Percentiles rank a stretch among this genome's conserved stretches.
phyloP scores from a whole-genome alignment of 2,329 filamentous ascomycete genomes.

The Atkinsonella hypoxylon region DNA sequence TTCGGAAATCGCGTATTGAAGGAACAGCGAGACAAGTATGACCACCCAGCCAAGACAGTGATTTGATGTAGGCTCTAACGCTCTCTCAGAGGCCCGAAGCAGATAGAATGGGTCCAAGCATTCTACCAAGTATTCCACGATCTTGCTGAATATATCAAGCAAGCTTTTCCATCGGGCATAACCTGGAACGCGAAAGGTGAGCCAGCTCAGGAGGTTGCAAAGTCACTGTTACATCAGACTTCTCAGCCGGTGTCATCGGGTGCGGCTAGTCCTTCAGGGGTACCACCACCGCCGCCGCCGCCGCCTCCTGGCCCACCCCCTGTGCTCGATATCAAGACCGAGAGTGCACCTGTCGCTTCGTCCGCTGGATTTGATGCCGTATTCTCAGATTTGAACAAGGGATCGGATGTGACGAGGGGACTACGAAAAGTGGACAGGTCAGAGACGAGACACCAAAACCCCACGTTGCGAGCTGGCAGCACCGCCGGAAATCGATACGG shows the following conservation, averaged over 20 bases:
- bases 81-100: slow-evolving; percentile 53
- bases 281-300: slow-evolving; percentile 53
- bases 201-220: slow-evolving; percentile 54
- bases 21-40: slow-evolving; percentile 63
- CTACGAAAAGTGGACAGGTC: slow-evolving; percentile 90
- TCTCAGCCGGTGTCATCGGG: slow-evolving; percentile 34
- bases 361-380: slow-evolving; percentile 67
- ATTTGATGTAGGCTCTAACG: not conserved
- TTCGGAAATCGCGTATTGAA: slow-evolving; percentile 91
- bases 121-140: slow-evolving; percentile 86
- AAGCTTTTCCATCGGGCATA: slow-evolving; percentile 67
- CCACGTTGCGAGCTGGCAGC: slow-evolving; percentile 62
- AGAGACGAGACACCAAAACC: slow-evolving; percentile 98
- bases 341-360: slow-evolving; percentile 23
- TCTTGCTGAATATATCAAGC: slow-evolving; percentile 72
- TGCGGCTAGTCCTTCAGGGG: slow-evolving; percentile 36
- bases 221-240: slow-evolving; percentile 35
- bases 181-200: slow-evolving; percentile 75
- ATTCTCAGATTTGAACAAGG: slow-evolving; percentile 84
- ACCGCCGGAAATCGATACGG: slow-evolving; percentile 50
- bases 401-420: slow-evolving; percentile 74
- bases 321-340: slow-evolving; percentile 45
- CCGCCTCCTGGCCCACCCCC: slow-evolving; percentile 62
- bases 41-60: slow-evolving; percentile 4
- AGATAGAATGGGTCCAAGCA: slow-evolving; percentile 82